Evolutionary conservation across 2,329 filamentous ascomycete genomes (phyloP), one percentile per base, ranked within the genome.

Genomic region (Colletotrichum viniferum): DNA sequence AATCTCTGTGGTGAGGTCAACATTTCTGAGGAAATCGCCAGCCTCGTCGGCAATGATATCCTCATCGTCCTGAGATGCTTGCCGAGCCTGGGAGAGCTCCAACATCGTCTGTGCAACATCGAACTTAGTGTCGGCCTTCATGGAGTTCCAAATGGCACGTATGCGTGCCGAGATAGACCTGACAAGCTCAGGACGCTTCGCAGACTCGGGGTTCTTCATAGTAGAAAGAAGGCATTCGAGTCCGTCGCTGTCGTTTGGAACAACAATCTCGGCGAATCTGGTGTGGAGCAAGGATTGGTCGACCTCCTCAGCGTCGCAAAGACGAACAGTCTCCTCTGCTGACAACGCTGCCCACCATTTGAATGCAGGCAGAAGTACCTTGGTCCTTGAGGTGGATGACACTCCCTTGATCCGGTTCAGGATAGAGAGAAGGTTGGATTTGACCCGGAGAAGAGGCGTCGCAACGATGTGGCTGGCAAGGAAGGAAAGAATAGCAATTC

Each of bases 311-410:
- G 78, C 72, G 75, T 79, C 43, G 78, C 82, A 82, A 14, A 88
- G 84, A 8, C 86, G 83, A 9, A 85, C 80, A 1, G 90, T 90
- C 30, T 93, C 87, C 3, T 86, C 83, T 12, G 87, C 85, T 13
- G 85, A 84, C 26, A 94, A 82, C 10, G 85, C 83, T 30, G 92
- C 88, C 95, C 95, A 98, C 81, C 89, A 88, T 72, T 91, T 88
- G 36, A 98, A 87, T 5, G 94, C 84, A 2, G 96, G 95, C n/a
- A 96, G 85, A n/a, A 98, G 86, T 26, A 94, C 88, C 78, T 94
- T 92, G 3, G 92, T 94, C 72, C 95, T 93, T 13, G 93, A 92
- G 30, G 89, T 91, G 8, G 87, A 86, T n/a, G 92, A 92, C 5
- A 95, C 92, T 66, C 92, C 90, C 80, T 95, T 95, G 66, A 96